phyloP scores from a whole-genome alignment of 140 eudicot genomes.

The Erigeron philadelphicus region DNA sequence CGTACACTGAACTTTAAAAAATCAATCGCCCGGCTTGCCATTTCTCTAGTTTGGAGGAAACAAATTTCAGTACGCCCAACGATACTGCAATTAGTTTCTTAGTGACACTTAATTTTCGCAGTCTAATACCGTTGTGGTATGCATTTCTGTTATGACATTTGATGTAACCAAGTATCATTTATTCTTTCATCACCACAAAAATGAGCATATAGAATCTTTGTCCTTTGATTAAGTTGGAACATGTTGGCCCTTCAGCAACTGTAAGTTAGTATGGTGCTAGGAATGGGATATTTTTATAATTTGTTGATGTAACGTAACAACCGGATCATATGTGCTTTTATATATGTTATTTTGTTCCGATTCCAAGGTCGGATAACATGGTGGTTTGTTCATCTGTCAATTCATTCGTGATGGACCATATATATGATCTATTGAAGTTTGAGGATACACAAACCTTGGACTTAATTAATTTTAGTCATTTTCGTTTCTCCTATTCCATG shows the following conservation, averaged over 20 bases:
- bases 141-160: not conserved
- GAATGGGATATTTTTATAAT: slow-evolving; percentile 6
- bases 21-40: too few relatives aligned
- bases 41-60: not conserved
- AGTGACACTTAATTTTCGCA: not conserved
- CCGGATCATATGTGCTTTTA: slow-evolving; percentile 27
- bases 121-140: not conserved
- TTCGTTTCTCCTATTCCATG: slow-evolving; percentile 4
- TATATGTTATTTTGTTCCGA: slow-evolving; percentile 21
- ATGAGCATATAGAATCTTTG: not conserved
- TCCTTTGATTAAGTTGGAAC: slow-evolving; percentile 9
- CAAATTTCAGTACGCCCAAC: not conserved
- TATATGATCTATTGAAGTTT: slow-evolving; percentile 6
- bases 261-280: slow-evolving; percentile 13
- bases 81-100: not conserved
- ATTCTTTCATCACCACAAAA: not conserved
- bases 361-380: slow-evolving; percentile 22
- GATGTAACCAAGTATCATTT: not conserved
- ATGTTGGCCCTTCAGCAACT: slow-evolving; percentile 23
- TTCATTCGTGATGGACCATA: slow-evolving; percentile 24
- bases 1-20: too few relatives aligned
- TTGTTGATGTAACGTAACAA: slow-evolving; percentile 28
- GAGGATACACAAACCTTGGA: slow-evolving; percentile 21
- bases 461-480: slow-evolving; percentile 14
- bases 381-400: slow-evolving; percentile 23